Evolutionary conservation across 345 rosid species (phyloP).

Genomic region (Eucalyptus lansdowneana): DNA sequence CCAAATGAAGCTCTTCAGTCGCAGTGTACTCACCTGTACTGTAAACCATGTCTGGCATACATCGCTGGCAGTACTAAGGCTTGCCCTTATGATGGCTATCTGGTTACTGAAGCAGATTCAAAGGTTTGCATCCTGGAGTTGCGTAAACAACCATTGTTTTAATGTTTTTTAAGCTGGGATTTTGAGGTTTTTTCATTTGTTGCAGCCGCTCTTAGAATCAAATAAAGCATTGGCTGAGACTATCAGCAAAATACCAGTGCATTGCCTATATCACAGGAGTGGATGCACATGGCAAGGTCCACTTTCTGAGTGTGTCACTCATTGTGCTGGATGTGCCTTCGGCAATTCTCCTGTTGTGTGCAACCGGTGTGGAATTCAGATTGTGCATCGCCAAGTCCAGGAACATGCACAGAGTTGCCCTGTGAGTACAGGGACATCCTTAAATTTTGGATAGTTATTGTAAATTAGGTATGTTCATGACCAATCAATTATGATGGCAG

Average conservation of each 20-base stretch:
- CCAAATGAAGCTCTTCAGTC: slow-evolving; percentile 86
- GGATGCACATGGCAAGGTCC: slow-evolving; percentile 85
- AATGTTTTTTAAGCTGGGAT: background rate
- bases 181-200: background rate
- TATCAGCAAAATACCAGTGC: slow-evolving; percentile 46
- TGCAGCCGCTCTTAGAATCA: slow-evolving; percentile 66
- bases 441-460: background rate
- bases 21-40: slow-evolving; percentile 72
- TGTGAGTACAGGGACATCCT: slow-evolving; percentile 32
- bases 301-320: slow-evolving; percentile 45
- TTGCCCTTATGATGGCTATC: slow-evolving; percentile 75
- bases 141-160: background rate
- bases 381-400: slow-evolving; percentile 55
- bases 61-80: slow-evolving; percentile 51
- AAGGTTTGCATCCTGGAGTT: slow-evolving; percentile 26
- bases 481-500: slow-evolving; percentile 6
- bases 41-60: slow-evolving; percentile 63
- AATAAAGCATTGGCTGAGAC: slow-evolving; percentile 52
- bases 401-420: slow-evolving; percentile 75
- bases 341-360: slow-evolving; percentile 69
- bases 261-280: slow-evolving; percentile 63
- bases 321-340: slow-evolving; percentile 66
- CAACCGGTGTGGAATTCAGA: slow-evolving; percentile 47
- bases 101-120: slow-evolving; percentile 78
- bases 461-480: background rate